Evolutionary conservation across 179 eudicot genomes (phyloP), one percentile per base, ranked within the genome.

Genomic region (Heliamphora ciliata): DNA sequence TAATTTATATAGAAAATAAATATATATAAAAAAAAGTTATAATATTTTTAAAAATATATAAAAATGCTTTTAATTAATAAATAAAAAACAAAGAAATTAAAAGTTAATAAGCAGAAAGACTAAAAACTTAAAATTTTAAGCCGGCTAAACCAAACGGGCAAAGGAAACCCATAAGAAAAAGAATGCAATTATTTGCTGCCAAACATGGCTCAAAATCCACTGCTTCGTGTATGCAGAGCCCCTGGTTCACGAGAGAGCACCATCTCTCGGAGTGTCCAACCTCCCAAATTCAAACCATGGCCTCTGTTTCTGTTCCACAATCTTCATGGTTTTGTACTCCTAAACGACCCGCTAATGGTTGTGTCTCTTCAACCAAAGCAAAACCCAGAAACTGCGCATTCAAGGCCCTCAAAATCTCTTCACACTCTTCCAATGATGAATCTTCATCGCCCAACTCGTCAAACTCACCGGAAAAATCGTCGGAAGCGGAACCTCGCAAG

Each of bases 341-440:
- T 18, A 58, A 69, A 54, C 80, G 85, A 47, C 77, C 79, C 68
- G 79, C 79, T 46, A 81, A 63, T 67, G 14, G 54, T 2, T 15
- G 5, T 6, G 8, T 52, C 40, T 70, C 79, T 21, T 63, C 71
- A 24, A 14, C 74, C 11, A 81, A 82, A 50, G 46, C 74, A 78
- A 86, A 65, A 48, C 82, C 79, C 77, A 88, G 76, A 75, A 72
- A 65, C 58, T 76, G 58, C 83, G 11, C 87, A 31, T 81, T 82
- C 83, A 90, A 84, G 82, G 31, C 85, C 88, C 75, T 81, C 52
- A 88, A 81, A 74, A 66, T 81, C 83, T 84, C 87, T 47, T 79
- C 90, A 52, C 87, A 88, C 55, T 59, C 82, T 10, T 88, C 93
- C 69, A 83, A 79, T 74, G 58, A 89, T 52, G 86, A 86, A 31